These are phyloP conservation scores for Aotearoamyces nothofagi DNA, from an alignment of 2,329 filamentous ascomycete species.

Conservation along the genomic window DNA sequence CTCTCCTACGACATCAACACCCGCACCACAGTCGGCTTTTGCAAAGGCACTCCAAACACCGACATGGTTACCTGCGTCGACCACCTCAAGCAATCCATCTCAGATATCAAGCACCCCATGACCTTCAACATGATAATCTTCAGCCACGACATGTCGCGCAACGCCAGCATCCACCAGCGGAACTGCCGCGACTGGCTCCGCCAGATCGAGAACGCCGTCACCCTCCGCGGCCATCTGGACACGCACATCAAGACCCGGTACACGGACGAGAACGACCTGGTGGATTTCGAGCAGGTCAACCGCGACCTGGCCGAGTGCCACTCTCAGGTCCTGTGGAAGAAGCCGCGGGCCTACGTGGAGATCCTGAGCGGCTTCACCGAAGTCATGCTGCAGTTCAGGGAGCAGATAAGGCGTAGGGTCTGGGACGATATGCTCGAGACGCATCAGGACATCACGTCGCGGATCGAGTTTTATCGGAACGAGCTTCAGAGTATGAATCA, in stretches of 20 bases:
- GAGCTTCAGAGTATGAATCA: no score
- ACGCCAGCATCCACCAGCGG: conserved; percentile 45
- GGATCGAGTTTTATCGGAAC: no score
- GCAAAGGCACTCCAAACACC: conserved; percentile 44
- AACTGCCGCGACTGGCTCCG: conserved; percentile 47
- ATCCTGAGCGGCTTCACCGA: conserved; percentile 32
- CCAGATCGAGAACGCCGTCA: conserved; percentile 43
- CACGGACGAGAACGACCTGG: conserved; percentile 18
- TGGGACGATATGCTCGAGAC: no score
- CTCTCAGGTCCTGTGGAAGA: conserved; percentile 45
- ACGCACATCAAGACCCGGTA: no score
- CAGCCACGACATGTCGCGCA: conserved; percentile 37
- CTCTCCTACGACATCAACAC: conserved; percentile 40
- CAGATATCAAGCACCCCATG: conserved; percentile 39
- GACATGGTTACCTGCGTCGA: conserved; percentile 33
- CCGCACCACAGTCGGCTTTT: conserved; percentile 41
- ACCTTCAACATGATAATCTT: conserved; percentile 43
- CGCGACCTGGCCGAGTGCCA: conserved; percentile 49
- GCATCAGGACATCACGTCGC: no score
- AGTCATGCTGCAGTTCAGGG: conserved; percentile 12
- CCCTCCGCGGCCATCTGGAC: conserved; percentile 42
- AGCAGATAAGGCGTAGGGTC: background rate
- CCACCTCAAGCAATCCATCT: conserved; percentile 32
- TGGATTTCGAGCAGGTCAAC: conserved; percentile 45
- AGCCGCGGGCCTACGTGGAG: conserved; percentile 43